phyloP scores from a whole-genome alignment of 1,139 yeast genomes.

The Spathaspora jeffriesii region DNA sequence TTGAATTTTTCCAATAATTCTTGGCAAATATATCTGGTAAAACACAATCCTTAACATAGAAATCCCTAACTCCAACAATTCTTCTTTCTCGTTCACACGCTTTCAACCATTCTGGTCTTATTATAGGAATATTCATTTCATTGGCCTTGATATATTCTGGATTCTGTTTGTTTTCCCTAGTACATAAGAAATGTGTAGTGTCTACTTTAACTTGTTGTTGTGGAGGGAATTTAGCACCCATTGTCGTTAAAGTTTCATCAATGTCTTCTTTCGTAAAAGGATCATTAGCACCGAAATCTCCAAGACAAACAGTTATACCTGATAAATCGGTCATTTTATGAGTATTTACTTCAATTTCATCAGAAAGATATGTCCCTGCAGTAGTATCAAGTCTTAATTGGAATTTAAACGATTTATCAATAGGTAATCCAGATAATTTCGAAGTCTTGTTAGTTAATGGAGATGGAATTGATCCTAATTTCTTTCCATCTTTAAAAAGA shows the following conservation, averaged over 20 bases:
- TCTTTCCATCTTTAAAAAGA: slow-evolving; percentile 75
- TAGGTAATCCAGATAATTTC: slow-evolving; percentile 87
- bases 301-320: slow-evolving; percentile 91
- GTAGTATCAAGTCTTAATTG: slow-evolving; percentile 83
- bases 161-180: slow-evolving; percentile 57
- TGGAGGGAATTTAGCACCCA: slow-evolving; percentile 76
- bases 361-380: slow-evolving; percentile 81
- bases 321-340: slow-evolving; percentile 96
- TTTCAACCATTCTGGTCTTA: slow-evolving; percentile 95
- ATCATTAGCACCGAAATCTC: slow-evolving; percentile 68
- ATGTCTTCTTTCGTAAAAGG: slow-evolving; percentile 63
- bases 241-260: slow-evolving; percentile 57
- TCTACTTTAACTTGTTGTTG: slow-evolving; percentile 79
- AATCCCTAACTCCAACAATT: slow-evolving; percentile 90
- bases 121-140: slow-evolving; percentile 88
- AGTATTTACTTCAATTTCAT: slow-evolving; percentile 69
- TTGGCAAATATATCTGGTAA: slow-evolving; percentile 48
- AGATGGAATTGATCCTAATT: slow-evolving; percentile 84
- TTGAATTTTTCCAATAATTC: slow-evolving; percentile 37
- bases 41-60: slow-evolving; percentile 58
- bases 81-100: slow-evolving; percentile 92
- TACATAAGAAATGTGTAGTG: slow-evolving; percentile 92
- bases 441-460: slow-evolving; percentile 81
- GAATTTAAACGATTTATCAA: slow-evolving; percentile 81
- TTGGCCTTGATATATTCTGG: slow-evolving; percentile 76